Percentiles rank a stretch among this genome's conserved stretches.
phyloP scores from a whole-genome alignment of 2,329 filamentous ascomycete genomes.

The Hymenoscyphus infarciens region DNA sequence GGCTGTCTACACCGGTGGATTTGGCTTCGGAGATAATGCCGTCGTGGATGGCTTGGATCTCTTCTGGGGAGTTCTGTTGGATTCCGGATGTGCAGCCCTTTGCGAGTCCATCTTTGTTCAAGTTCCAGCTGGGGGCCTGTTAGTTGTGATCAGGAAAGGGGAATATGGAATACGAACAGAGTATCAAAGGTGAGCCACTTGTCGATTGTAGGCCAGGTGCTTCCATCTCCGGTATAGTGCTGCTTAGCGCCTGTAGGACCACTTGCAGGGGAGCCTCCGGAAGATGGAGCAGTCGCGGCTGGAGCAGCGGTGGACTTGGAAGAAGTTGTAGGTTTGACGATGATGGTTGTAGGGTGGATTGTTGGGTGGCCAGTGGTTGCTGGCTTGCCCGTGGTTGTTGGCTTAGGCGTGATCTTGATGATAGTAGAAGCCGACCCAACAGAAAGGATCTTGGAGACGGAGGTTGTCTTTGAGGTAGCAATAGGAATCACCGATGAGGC shows the following conservation, averaged over 20 bases:
- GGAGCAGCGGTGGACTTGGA: not conserved
- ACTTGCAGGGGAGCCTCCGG: not conserved
- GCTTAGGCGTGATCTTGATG: no score
- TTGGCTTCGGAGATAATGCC: slow-evolving; percentile 7
- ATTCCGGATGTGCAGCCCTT: not conserved
- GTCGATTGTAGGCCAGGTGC: slow-evolving; percentile 7
- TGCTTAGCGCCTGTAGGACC: not conserved
- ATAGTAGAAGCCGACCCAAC: no score
- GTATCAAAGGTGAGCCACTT: slow-evolving; percentile 8
- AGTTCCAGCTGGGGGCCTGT: slow-evolving; percentile 3
- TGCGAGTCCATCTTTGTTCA: slow-evolving; percentile 3
- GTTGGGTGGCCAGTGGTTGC: not conserved
- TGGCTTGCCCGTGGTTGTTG: no score
- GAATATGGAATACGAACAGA: not conserved
- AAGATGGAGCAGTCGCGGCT: not conserved
- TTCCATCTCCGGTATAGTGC: slow-evolving; percentile 11
- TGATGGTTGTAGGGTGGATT: not conserved
- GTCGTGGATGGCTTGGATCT: slow-evolving; percentile 7
- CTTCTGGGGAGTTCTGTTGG: slow-evolving; percentile 10
- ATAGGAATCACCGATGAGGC: not conserved
- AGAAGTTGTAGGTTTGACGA: not conserved
- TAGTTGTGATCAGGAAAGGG: not conserved
- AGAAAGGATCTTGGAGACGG: not conserved
- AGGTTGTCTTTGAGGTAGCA: not conserved
- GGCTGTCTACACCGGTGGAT: slow-evolving; percentile 25